Evolutionary conservation across 192 early-diverging fungal genomes (phyloP), one percentile per base, ranked within the genome.

Genomic region (Coemansia sp.): DNA sequence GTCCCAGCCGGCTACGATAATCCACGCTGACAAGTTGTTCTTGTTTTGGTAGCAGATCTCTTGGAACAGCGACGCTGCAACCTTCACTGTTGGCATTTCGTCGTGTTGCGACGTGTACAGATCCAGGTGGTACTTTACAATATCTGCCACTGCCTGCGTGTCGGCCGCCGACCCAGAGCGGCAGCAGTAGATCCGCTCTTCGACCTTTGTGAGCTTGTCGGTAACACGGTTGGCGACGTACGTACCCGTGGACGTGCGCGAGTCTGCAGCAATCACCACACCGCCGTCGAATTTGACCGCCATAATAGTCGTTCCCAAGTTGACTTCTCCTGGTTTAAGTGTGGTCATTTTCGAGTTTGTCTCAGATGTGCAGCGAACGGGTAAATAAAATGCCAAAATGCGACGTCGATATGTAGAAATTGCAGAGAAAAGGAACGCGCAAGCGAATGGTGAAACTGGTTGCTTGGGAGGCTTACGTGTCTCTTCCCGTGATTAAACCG

Each of bases 1-100:
- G 77, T 99, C 97, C 94, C 94, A 97, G 37, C 97, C 97, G 22
- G 88, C 97, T 25, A 97, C 90, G 78, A 99, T 99, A 65, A 99
- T 96, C 41, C 93, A 94, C 15, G 97, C 97, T 35, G 73, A 83
- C 52, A 99, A 77, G 56, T 53, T 63, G 75, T 92, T 88, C 83
- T 95, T 97, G 86, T 99, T 99, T 57, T 87, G 70, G 77, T 99
- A 99, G 74, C 89, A 91, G 19, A 98, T 66, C 70, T 98, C 89
- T 53, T 94, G 94, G 87, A 99, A 97, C 58, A 99, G 75, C 19
- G 89, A 83, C 24, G 94, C 92, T 12, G 94, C 96, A 48, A 88
- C 87, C 53, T 89, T 86, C 11, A 97, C 94, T 32, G 90, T 86
- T 12, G 97, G 96, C 37, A 84, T 73, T 67, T 90, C 87, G 62